These are phyloP conservation scores for Pseudocercospora fijiensis DNA, from an alignment of 2,329 filamentous ascomycete species.

Conservation along the genomic window DNA sequence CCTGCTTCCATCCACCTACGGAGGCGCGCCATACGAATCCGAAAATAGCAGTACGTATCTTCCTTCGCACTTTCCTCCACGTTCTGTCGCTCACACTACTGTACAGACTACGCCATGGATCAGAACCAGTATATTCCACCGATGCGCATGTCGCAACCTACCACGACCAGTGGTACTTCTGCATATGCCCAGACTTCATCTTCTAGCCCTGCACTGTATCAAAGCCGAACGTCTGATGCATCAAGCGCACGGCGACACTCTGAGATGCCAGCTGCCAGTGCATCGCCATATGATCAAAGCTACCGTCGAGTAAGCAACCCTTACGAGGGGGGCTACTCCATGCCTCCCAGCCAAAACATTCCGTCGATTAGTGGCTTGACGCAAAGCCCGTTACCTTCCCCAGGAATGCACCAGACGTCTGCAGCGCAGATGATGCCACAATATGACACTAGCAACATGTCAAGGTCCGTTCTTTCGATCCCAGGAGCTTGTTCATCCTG, in stretches of 20 bases:
- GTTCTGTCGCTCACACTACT: constrained; percentile 12
- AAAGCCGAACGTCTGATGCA: constrained; percentile 27
- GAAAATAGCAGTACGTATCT: constrained; percentile 35
- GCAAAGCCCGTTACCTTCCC: constrained; percentile 37
- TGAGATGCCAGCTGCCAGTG: constrained; percentile 28
- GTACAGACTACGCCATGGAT: constrained; percentile 37
- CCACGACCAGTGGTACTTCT: constrained; percentile 27
- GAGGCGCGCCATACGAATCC: constrained; percentile 31
- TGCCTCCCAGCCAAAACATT: constrained; percentile 32
- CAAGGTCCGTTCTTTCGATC: constrained; percentile 26
- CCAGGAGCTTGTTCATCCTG: neutral
- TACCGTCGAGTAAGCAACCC: constrained; percentile 35
- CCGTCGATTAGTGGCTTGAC: constrained; percentile 38
- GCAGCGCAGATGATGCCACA: constrained; percentile 25
- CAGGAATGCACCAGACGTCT: constrained; percentile 29
- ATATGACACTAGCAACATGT: constrained; percentile 27
- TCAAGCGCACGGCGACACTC: constrained; percentile 27
- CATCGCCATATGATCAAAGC: constrained; percentile 28
- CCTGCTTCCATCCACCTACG: constrained; percentile 40
- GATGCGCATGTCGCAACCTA: constrained; percentile 35
- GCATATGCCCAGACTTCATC: constrained; percentile 33
- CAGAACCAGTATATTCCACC: constrained; percentile 36
- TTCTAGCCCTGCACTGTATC: constrained; percentile 37
- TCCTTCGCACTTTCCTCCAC: constrained; percentile 5
- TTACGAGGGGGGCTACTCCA: constrained; percentile 34